These are phyloP conservation scores for Xylariaceae sp. DNA, from an alignment of 2,329 filamentous ascomycete genomes.

Conservation along the genomic window DNA sequence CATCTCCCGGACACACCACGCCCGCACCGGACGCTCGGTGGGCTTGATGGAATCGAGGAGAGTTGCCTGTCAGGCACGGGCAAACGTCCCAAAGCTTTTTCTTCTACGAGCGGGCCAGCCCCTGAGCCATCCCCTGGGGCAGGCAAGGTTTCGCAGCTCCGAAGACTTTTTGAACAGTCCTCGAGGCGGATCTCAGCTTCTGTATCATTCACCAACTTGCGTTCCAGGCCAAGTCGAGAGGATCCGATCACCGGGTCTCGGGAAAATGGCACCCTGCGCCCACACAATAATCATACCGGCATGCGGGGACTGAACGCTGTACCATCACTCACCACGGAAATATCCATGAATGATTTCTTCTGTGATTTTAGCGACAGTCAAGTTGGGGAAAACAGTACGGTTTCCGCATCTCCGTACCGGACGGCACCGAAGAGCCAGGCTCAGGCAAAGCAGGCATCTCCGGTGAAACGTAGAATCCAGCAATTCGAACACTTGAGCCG, in stretches of 20 bases:
- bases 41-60: neutral
- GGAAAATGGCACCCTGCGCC: constrained; percentile 5
- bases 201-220: constrained; percentile 21
- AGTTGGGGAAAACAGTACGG: constrained; percentile 2
- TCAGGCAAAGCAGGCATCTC: constrained; percentile 22
- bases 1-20: neutral
- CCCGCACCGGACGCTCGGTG: neutral
- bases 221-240: constrained; percentile 9
- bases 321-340: constrained; percentile 26
- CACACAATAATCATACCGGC: constrained; percentile 1
- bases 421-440: neutral
- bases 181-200: constrained; percentile 15
- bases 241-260: neutral
- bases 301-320: constrained; percentile 11
- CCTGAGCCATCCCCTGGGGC: constrained; percentile 6
- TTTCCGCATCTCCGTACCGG: constrained; percentile 3
- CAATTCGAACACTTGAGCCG: constrained; percentile 26
- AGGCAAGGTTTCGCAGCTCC: constrained; percentile 29
- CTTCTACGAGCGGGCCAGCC: neutral
- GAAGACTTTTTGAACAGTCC: constrained; percentile 26
- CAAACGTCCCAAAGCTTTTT: constrained; percentile 2
- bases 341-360: constrained; percentile 26
- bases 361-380: constrained; percentile 21
- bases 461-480: constrained; percentile 26
- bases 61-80: neutral